A percentile compares a stretch with the other conserved stretches of the same genome.
phyloP scores from a whole-genome alignment of 306 rosid genomes.

The Prunus mongolica region DNA sequence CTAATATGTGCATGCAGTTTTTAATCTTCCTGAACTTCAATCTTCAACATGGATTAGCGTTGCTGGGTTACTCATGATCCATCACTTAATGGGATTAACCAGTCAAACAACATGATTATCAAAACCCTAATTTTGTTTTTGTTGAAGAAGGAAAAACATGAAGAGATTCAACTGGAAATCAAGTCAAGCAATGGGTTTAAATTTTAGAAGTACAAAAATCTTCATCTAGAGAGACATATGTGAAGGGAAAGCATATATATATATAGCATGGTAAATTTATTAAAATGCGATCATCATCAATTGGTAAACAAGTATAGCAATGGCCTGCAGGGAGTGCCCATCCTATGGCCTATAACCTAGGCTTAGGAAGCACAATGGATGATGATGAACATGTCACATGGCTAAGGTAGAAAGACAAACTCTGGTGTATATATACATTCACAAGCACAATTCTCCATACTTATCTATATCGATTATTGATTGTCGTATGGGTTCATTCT shows the following conservation, averaged over 20 bases:
- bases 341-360: constrained; percentile 5
- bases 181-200: not conserved
- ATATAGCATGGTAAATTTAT: not conserved
- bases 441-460: not conserved
- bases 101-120: not conserved
- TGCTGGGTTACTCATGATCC: too few relatives aligned
- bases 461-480: not conserved
- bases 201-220: not conserved
- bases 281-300: not conserved
- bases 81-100: too few relatives aligned
- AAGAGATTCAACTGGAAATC: not conserved
- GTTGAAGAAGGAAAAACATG: not conserved
- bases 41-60: not conserved
- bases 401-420: not conserved
- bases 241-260: not conserved
- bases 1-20: too few relatives aligned
- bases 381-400: constrained; percentile 15
- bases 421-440: not conserved
- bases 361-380: not conserved
- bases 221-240: not conserved
- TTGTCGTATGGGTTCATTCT: not conserved
- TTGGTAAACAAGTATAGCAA: not conserved
- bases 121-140: not conserved
- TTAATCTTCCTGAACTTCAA: too few relatives aligned
- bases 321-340: not conserved